Percentiles rank a stretch among this genome's conserved stretches.
Conservation (phyloP, 257 asterid species). For the Solanum virginianum region DNA sequence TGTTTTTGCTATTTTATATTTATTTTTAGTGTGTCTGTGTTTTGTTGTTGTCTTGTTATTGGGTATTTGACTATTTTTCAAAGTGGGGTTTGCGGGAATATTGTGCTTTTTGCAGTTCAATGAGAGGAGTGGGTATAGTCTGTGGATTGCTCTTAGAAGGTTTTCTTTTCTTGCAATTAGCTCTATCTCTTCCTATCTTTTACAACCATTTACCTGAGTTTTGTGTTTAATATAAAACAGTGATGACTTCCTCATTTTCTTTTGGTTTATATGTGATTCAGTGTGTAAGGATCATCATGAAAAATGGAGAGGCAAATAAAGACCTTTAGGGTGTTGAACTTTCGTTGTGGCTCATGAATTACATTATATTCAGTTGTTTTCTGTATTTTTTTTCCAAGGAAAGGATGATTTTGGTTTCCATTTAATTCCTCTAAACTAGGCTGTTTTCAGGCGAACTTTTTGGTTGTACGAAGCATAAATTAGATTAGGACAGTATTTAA, state of each 20-base stretch:
- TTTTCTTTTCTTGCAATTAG: not conserved
- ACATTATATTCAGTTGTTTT: not conserved
- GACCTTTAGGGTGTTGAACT: not conserved
- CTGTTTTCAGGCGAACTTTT: not conserved
- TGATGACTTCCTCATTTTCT: not conserved
- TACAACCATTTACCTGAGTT: not conserved
- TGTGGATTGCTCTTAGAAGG: not conserved
- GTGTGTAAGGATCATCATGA: not conserved
- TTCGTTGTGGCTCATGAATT: not conserved
- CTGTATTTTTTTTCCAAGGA: not conserved
- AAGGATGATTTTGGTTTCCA: not conserved
- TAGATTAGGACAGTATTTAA: not conserved
- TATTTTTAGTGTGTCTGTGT: constrained; percentile 27
- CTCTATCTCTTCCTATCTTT: not conserved
- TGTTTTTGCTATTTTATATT: not conserved
- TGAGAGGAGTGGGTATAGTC: not conserved
- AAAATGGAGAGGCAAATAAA: not conserved
- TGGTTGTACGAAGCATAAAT: not conserved
- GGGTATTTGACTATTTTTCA: constrained; percentile 6
- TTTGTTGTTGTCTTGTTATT: constrained; percentile 42
- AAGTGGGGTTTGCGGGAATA: not conserved
- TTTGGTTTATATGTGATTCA: not conserved
- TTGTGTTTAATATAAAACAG: not conserved
- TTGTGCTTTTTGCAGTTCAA: not conserved
- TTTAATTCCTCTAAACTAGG: not conserved